Evolutionary conservation across 1,284 basidiomycete species (phyloP).

Genomic region (Boletellus deceptivus): DNA sequence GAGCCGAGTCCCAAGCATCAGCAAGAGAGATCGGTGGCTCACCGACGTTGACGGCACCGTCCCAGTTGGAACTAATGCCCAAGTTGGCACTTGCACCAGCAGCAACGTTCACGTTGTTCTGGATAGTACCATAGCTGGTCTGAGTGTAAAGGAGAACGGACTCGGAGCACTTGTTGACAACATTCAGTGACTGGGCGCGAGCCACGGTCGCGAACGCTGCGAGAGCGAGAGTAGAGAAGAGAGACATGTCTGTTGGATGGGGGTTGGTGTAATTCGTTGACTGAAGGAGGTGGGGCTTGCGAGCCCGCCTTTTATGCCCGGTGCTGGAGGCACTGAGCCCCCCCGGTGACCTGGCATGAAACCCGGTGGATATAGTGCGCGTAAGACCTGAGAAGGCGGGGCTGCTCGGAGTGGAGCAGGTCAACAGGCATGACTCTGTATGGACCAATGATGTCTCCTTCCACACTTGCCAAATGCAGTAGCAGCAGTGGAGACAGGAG

Average conservation of each 20-base stretch:
- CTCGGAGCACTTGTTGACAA: conserved; percentile 30
- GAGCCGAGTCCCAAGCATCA: not conserved
- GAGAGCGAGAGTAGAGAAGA: conserved; percentile 21
- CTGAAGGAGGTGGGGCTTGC: not conserved
- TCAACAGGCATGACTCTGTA: too few relatives aligned
- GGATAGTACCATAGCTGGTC: conserved; percentile 29
- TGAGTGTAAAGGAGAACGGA: conserved; percentile 32
- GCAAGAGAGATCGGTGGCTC: conserved; percentile 1
- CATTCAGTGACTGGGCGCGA: conserved; percentile 32
- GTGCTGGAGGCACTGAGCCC: not conserved
- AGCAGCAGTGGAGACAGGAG: too few relatives aligned
- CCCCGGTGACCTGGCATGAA: conserved; percentile 2
- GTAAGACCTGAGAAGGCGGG: not conserved
- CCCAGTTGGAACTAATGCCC: conserved; percentile 35
- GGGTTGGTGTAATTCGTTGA: not conserved
- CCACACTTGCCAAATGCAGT: too few relatives aligned
- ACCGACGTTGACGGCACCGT: conserved; percentile 36
- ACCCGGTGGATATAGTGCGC: not conserved
- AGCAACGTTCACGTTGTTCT: conserved; percentile 26
- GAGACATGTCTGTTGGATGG: conserved; percentile 18
- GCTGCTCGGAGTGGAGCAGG: not conserved
- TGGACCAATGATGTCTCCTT: too few relatives aligned
- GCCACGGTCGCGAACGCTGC: conserved; percentile 16
- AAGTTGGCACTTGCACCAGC: conserved; percentile 26
- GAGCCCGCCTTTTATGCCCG: conserved; percentile 14